Evolutionary conservation across 495 filamentous ascomycete genomes (phyloP).

Genomic region (Paragyromitra xinjiangensis): DNA sequence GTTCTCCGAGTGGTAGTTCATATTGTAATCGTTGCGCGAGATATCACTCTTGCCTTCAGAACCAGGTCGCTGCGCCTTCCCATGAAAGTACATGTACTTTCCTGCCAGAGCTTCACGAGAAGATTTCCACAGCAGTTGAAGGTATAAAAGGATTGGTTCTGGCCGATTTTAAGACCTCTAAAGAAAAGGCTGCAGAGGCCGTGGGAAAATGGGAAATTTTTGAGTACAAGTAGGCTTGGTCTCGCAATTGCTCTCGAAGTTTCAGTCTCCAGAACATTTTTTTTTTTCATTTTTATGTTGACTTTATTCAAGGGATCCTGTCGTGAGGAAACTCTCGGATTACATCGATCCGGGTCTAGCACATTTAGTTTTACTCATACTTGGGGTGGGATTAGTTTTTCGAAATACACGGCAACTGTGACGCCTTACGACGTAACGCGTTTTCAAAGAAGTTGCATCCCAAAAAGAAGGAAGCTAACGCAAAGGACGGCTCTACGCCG

Average conservation of each 20-base stretch:
- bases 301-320: background rate
- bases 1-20: background rate
- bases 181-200: background rate
- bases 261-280: background rate
- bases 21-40: background rate
- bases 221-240: conserved; percentile 34
- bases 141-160: conserved; percentile 22
- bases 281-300: conserved; percentile 1
- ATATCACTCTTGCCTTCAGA: background rate
- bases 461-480: too few species aligned
- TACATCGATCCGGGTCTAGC: background rate
- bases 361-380: background rate
- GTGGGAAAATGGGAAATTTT: conserved; percentile 32
- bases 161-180: background rate
- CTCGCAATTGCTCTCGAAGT: background rate
- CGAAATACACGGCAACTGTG: too few species aligned
- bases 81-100: conserved; percentile 30
- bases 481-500: too few species aligned
- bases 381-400: too few species aligned
- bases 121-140: conserved; percentile 1
- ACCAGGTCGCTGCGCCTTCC: background rate
- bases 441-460: too few species aligned
- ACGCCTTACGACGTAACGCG: too few species aligned
- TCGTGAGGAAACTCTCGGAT: background rate
- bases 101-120: conserved; percentile 25